A percentile compares a stretch with the other conserved stretches of the same genome.
Conservation (phyloP, 768 basidiomycete genomes). For the Antrodiella citrinella region DNA sequence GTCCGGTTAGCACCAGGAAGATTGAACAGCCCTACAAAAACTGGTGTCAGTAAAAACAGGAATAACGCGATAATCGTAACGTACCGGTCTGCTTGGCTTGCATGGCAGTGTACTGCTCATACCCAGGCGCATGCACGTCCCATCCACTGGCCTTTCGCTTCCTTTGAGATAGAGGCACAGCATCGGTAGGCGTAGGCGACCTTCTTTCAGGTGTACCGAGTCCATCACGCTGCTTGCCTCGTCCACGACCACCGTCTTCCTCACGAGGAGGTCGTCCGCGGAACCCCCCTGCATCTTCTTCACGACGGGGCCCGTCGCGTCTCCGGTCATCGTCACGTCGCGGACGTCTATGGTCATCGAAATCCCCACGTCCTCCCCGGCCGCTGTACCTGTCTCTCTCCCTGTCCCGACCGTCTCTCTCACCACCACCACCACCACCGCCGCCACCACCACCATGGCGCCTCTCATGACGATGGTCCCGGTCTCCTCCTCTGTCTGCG, state of each 20-base stretch:
- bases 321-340: constrained; percentile 34
- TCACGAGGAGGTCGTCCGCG: constrained; percentile 24
- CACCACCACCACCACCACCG: constrained; percentile 25
- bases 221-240: constrained; percentile 44
- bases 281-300: constrained; percentile 27
- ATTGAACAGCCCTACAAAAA: constrained; percentile 78
- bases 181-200: constrained; percentile 86
- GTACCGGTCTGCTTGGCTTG: constrained; percentile 98
- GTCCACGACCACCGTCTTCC: constrained; percentile 36
- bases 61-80: constrained; percentile 8
- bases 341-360: constrained; percentile 18
- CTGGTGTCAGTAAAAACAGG: constrained; percentile 2
- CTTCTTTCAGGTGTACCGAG: constrained; percentile 68
- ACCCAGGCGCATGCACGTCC: constrained; percentile 94
- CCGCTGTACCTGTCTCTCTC: constrained; percentile 11
- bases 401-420: constrained; percentile 20
- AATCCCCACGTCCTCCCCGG: constrained; percentile 13
- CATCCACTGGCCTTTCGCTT: constrained; percentile 88
- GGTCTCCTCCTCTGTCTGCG: constrained; percentile 24
- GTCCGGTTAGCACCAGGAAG: constrained; percentile 92
- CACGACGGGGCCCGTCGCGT: constrained; percentile 23
- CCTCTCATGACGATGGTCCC: constrained; percentile 10
- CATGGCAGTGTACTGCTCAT: constrained; percentile 89
- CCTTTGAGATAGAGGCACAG: constrained; percentile 74
- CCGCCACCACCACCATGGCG: constrained; percentile 17